Percentiles rank a stretch among this genome's conserved stretches.
Evolutionary conservation across 1,284 basidiomycete genomes (phyloP).

Genomic region (Cutaneotrichosporon cutaneum): DNA sequence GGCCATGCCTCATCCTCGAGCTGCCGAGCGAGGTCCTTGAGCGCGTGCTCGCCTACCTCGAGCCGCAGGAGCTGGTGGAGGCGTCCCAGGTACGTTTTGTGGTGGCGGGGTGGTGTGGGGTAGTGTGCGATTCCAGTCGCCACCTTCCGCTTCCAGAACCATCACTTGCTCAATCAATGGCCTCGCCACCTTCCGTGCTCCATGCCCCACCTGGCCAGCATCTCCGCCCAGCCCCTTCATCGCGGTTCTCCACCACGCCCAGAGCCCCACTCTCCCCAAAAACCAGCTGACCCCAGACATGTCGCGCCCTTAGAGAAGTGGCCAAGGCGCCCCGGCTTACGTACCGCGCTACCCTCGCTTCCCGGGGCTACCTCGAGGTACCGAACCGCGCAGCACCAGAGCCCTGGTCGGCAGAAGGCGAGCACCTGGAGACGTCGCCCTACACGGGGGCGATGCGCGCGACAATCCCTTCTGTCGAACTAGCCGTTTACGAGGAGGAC

Average conservation of each 20-base stretch:
- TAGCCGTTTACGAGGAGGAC: slow-evolving; percentile 25
- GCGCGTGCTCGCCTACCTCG: slow-evolving; percentile 6
- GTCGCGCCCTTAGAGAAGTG: slow-evolving; percentile 4
- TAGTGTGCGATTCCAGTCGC: too few relatives aligned
- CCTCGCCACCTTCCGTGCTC: too few relatives aligned
- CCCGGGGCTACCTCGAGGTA: slow-evolving; percentile 12
- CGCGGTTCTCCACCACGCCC: not conserved
- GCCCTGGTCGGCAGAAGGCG: not conserved
- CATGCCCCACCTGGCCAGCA: too few relatives aligned
- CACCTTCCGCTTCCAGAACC: not conserved
- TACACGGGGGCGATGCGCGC: slow-evolving; percentile 24
- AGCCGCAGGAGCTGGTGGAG: not conserved
- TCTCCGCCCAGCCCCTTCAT: too few relatives aligned
- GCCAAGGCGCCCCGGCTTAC: slow-evolving; percentile 7
- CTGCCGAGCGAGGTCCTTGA: slow-evolving; percentile 17
- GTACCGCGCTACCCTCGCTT: slow-evolving; percentile 11
- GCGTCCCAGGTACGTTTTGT: slow-evolving; percentile 7
- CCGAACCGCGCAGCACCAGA: not conserved
- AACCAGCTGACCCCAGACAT: slow-evolving; percentile 19
- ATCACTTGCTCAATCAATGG: too few relatives aligned
- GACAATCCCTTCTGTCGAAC: slow-evolving; percentile 22
- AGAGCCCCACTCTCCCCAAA: too few relatives aligned
- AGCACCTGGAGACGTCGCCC: slow-evolving; percentile 20
- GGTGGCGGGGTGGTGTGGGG: not conserved
- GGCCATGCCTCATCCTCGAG: slow-evolving; percentile 3